Base-by-base conservation (phyloP, 371 early-diverging fungal genomes). In the Mortierella sp. region DNA sequence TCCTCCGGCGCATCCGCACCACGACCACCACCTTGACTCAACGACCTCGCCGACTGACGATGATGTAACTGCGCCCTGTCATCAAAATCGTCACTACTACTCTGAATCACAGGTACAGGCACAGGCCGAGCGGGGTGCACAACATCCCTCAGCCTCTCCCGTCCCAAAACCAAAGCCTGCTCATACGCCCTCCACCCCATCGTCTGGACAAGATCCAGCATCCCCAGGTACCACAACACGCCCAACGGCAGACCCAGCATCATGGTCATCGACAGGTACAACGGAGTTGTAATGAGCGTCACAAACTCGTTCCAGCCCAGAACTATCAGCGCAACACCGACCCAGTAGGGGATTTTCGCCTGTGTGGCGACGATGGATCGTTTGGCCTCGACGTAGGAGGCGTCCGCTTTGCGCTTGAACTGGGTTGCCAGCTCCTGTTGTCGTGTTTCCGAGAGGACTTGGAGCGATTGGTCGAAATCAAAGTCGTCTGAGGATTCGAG, bases 261-360 rank as follows among this genome's bases (percentile, higher is more conserved):
- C 1, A 92, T 87, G 40, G 91, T 86, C 24, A 96, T 77, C 37
- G 94, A 78, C 70, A 98, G 79, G 70, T 96, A 97, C n/a, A 97
- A 43, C 16, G 98, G 98, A 78, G 92, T 97, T 59, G 89, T 90
- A 73, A 98, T 79, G 21, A 98, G 90, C 0, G 95, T 80, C 90
- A 96, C 92, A 51, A 97, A 93, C 86, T 98, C 98, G 86, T 98
- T 98, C 97, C 97, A 98, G n/a, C 98, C 98, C 16, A 98, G 87
- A 31, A 94, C 83, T 13, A 96, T 83, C 64, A 96, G 87, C 71
- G 97, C 87, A 21, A 92, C 91, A 31, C 97, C 88, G 70, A 97
- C 93, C 98, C 98, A 99, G 44, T 89, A 87, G 13, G 99, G 99
- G 53, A 98, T 91, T 72, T 94, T 94, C 69, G 95, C 95, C 50